Evolutionary conservation across 345 rosid species (phyloP).

Genomic region (Aurinia saxatilis): DNA sequence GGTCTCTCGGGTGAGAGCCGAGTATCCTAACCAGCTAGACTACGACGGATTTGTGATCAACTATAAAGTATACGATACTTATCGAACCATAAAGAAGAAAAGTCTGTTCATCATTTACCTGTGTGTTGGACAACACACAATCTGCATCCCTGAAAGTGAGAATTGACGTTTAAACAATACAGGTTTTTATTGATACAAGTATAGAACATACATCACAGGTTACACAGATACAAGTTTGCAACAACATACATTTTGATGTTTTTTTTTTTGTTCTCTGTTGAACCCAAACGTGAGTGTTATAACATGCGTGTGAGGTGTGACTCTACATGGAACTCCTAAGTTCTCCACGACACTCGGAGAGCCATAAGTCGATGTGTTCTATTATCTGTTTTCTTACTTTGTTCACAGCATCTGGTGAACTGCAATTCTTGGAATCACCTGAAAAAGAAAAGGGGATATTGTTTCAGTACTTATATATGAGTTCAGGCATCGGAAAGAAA

Average conservation of each 20-base stretch:
- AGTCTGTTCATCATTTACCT: no score
- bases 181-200: not conserved
- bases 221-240: conserved; percentile 14
- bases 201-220: not conserved
- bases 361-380: conserved; percentile 85
- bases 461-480: not conserved
- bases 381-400: conserved; percentile 75
- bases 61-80: no score
- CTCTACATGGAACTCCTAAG: conserved; percentile 15
- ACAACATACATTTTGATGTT: conserved; percentile 2
- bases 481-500: not conserved
- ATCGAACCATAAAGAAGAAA: no score
- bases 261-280: not conserved
- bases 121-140: no score
- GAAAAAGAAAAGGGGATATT: not conserved
- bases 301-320: not conserved
- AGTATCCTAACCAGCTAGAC: conserved; percentile 66
- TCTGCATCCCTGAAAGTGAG: not conserved
- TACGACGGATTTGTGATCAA: conserved; percentile 22
- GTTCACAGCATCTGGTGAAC: conserved; percentile 76
- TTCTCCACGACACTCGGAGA: conserved; percentile 56
- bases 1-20: conserved; percentile 74
- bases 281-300: not conserved
- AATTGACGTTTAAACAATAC: no score
- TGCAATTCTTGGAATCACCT: conserved; percentile 77